Base-by-base conservation (phyloP, 1,284 basidiomycete genomes). In the Exobasidium cylindrosporum region DNA sequence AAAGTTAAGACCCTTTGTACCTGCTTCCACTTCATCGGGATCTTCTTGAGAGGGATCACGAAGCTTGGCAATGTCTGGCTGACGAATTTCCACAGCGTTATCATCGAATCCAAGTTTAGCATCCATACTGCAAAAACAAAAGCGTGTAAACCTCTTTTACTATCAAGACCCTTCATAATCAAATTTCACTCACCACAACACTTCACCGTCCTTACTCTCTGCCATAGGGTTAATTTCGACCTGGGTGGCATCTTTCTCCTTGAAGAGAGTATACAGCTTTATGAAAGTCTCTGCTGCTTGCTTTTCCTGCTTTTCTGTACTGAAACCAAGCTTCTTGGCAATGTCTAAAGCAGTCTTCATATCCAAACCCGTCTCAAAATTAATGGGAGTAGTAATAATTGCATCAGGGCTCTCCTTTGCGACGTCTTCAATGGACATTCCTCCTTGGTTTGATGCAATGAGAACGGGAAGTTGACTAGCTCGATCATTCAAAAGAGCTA, bases 51-150 rank as follows among this genome's bases (percentile, higher is more conserved):
- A 87, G 62, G 89, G 86, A 80, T 99, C 96, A 62, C 96, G 88
- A 62, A 97, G 86, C 60, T 84, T 84, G 80, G 97, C 98, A 61
- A 97, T 81, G 70, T 96, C 93, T 76, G 88, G 82, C 81, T 99
- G 96, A 68, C 96, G 89, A 87, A 98, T 98, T 77, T 94, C 92
- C n/a, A 55, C 53, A 54, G 96, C 96, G 79, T 99, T 98, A 81
- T 99, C 96, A 79, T 99, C 96, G 76, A 99, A 98, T 45, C 94
- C 93, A 69, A 98, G 92, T 83, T 99, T 99, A 80, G 96, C 96
- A 81, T 99, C 96, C 96, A 99, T 98, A 85, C n/a, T n/a, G n/a
- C n/a, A n/a, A n/a, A n/a, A n/a, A n/a, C n/a, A n/a, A n/a, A n/a
- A n/a, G n/a, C n/a, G n/a, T n/a, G n/a, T n/a, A n/a, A 93, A 92